Evolutionary conservation across 2,329 filamentous ascomycete genomes (phyloP), one percentile per base, ranked within the genome.

Genomic region (Waltergamsia citrina): DNA sequence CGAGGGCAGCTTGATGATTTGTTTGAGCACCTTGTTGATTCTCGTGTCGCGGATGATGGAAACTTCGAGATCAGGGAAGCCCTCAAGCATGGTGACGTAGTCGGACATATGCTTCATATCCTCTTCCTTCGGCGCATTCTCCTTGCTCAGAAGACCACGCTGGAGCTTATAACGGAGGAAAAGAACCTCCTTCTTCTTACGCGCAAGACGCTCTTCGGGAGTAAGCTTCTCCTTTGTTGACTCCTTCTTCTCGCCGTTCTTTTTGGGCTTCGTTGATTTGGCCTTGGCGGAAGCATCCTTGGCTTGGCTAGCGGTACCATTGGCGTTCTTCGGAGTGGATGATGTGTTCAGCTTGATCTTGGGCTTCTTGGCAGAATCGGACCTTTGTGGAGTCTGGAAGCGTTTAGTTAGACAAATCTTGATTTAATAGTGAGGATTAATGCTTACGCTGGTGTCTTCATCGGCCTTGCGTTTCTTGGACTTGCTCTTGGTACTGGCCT

Each of bases 11-110:
- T 94, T 95, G 49, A 95, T 67, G 44, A 98, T 92, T 5, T 82
- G 87, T 65, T 93, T 94, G 37, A 98, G 71, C 9, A 98, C 90
- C 65, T 98, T 98, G 75, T 96, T 90, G 60, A 98, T 95, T 71
- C 96, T 98, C 41, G 92, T 98, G 11, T 66, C 69, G 42, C 85
- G 78, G 49, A 96, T 94, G 47, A 95, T 92, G 44, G 78, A 78
- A 20, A 84, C 85, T 54, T 96, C 90, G 5, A 96, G 74, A 43
- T 94, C 84, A 2, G 75, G 29, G 16, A 40, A 64, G 7, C 69
- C 74, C 61, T 98, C 92, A 6, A 98, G 74, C 56, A 93, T 85
- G 20, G 69, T 72, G 37, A 93, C 68, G 49, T 79, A 85, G 14
- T 84, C 80, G 5, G 79, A 79, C 80, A 92, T 87, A 31, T 66